Conservation (phyloP, 129 eudicot genomes). For the Smallanthus sonchifolius region DNA sequence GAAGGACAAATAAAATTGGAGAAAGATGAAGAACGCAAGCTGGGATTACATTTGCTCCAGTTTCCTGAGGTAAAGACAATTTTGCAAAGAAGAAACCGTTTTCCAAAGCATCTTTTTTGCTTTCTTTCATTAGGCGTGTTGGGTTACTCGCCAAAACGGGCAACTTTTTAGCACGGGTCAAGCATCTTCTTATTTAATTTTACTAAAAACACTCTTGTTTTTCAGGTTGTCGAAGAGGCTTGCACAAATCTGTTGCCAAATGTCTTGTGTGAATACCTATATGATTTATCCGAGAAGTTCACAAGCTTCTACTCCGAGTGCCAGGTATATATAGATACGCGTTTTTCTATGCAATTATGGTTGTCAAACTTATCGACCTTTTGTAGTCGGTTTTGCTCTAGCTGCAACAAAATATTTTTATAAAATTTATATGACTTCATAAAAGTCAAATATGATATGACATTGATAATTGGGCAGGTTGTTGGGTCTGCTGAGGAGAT, state of each 20-base stretch:
- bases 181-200: not conserved
- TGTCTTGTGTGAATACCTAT: too few relatives aligned
- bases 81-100: not conserved
- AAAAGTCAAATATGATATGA: not conserved
- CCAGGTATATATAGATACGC: conserved; percentile 44
- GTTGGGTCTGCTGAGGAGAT: conserved; percentile 80
- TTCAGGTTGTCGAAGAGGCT: conserved; percentile 77
- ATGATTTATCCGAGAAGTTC: too few relatives aligned
- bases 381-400: not conserved
- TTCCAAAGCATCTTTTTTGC: not conserved
- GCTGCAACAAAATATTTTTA: not conserved
- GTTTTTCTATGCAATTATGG: not conserved
- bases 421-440: not conserved
- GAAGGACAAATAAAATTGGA: conserved; percentile 46
- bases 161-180: not conserved
- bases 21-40: conserved; percentile 61
- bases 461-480: conserved; percentile 43
- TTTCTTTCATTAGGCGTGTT: not conserved
- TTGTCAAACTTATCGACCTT: not conserved
- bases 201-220: not conserved
- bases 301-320: too few relatives aligned
- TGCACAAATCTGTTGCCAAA: conserved; percentile 70
- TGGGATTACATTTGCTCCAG: conserved; percentile 82
- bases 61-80: conserved; percentile 69
- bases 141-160: not conserved